Conservation (phyloP, 2,329 filamentous ascomycete genomes). For the Chaetomium sp. region DNA sequence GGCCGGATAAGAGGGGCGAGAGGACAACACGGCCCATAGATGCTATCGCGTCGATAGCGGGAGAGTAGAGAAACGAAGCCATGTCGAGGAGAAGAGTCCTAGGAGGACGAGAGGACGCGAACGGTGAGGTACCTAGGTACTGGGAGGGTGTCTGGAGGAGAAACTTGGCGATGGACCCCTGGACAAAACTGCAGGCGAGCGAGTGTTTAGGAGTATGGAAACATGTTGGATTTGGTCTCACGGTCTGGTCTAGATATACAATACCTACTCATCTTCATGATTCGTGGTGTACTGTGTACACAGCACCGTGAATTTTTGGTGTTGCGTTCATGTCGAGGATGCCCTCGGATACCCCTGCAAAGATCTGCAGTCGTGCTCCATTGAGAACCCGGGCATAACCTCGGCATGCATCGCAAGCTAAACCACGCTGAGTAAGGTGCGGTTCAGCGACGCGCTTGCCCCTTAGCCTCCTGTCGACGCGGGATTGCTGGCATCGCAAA, state of each 20-base stretch:
- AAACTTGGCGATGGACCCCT: background rate
- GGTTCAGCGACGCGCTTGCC: background rate
- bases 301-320: background rate
- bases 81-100: background rate
- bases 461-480: background rate
- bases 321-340: background rate
- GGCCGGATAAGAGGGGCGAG: slow-evolving; percentile 15
- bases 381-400: background rate
- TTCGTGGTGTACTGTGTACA: background rate
- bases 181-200: background rate
- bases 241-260: background rate
- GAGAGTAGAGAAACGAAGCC: slow-evolving; percentile 15
- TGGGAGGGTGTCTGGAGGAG: background rate
- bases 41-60: slow-evolving; percentile 6
- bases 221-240: background rate
- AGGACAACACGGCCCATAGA: slow-evolving; percentile 2
- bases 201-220: background rate
- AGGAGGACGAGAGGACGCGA: background rate
- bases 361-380: background rate
- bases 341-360: background rate
- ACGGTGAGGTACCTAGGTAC: too few species aligned
- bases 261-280: background rate
- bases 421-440: slow-evolving; percentile 2
- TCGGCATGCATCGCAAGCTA: slow-evolving; percentile 15
- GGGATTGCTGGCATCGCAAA: background rate